Evolutionary conservation across 2,329 filamentous ascomycete species (phyloP).

Genomic region (Xylariales sp.): DNA sequence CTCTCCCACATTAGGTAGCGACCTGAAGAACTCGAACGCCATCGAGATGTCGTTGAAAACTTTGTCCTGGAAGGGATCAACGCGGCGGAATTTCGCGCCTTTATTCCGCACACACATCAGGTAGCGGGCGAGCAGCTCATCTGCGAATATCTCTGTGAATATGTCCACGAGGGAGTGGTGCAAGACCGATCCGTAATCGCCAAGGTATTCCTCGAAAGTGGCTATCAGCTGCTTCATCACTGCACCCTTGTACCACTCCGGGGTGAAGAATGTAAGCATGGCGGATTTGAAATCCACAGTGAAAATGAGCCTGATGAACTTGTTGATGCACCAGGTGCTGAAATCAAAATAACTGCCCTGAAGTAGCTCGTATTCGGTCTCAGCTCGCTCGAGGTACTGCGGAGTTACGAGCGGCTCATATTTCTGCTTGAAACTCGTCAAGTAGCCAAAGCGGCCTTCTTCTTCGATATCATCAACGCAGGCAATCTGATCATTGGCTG

Average conservation of each 20-base stretch:
- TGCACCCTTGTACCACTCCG: slow-evolving; percentile 79
- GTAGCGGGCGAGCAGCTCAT: slow-evolving; percentile 85
- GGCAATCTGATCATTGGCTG: slow-evolving; percentile 97
- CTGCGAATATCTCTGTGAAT: slow-evolving; percentile 86
- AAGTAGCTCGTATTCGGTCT: slow-evolving; percentile 67
- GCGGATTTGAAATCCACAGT: slow-evolving; percentile 81
- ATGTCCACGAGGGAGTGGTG: slow-evolving; percentile 87
- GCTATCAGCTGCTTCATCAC: slow-evolving; percentile 91
- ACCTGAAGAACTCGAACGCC: slow-evolving; percentile 83
- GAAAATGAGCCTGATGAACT: slow-evolving; percentile 86
- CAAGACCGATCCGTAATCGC: slow-evolving; percentile 78
- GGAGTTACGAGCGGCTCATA: slow-evolving; percentile 77
- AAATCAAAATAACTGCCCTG: slow-evolving; percentile 94
- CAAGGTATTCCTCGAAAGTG: slow-evolving; percentile 92
- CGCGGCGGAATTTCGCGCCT: slow-evolving; percentile 79
- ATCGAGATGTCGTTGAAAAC: slow-evolving; percentile 89
- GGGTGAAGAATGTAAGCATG: slow-evolving; percentile 85
- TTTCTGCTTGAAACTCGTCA: slow-evolving; percentile 80
- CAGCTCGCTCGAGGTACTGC: slow-evolving; percentile 72
- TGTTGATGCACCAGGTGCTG: slow-evolving; percentile 84
- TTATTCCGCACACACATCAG: slow-evolving; percentile 83
- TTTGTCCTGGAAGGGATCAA: slow-evolving; percentile 87
- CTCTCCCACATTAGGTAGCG: slow-evolving; percentile 62
- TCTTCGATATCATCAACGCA: slow-evolving; percentile 92
- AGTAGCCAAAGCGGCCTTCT: slow-evolving; percentile 70